A percentile compares a stretch with the other conserved stretches of the same genome.
Conservation (phyloP, 495 filamentous ascomycete genomes). For the Aspergillus bertholletiae region DNA sequence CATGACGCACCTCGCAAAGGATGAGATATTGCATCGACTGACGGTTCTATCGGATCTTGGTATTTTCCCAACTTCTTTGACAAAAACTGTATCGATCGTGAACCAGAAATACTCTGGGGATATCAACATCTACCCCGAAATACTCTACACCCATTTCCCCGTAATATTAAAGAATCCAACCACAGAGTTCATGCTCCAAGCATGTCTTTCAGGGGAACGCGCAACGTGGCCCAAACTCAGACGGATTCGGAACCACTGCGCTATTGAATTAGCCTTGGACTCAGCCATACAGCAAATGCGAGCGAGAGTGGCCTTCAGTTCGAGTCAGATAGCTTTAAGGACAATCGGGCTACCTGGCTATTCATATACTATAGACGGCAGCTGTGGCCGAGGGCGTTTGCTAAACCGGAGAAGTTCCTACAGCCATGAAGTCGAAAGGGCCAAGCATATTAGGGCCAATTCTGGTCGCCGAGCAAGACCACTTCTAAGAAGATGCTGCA, state of each 20-base stretch:
- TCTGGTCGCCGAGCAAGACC: slow-evolving; percentile 12
- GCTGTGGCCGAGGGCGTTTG: slow-evolving; percentile 17
- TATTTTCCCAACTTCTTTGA: slow-evolving; percentile 75
- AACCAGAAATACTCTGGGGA: slow-evolving; percentile 93
- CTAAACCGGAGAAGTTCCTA: slow-evolving; percentile 31
- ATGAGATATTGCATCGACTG: slow-evolving; percentile 77
- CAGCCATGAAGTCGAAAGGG: slow-evolving; percentile 29
- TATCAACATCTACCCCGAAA: slow-evolving; percentile 87
- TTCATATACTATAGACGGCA: slow-evolving; percentile 23
- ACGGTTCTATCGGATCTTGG: slow-evolving; percentile 78
- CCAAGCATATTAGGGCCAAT: slow-evolving; percentile 14
- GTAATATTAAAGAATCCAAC: slow-evolving; percentile 84
- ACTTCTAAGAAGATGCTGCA: slow-evolving; percentile 30
- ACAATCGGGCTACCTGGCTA: slow-evolving; percentile 15
- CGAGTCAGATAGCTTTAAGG: slow-evolving; percentile 60
- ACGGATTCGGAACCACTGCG: slow-evolving; percentile 75
- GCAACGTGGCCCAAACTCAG: slow-evolving; percentile 90
- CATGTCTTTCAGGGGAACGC: slow-evolving; percentile 71
- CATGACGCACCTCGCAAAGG: slow-evolving; percentile 72
- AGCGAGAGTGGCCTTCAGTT: slow-evolving; percentile 74
- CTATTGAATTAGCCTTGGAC: slow-evolving; percentile 84
- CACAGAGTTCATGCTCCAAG: slow-evolving; percentile 77
- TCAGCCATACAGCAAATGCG: slow-evolving; percentile 74
- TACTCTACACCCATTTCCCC: slow-evolving; percentile 69
- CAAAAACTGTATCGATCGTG: slow-evolving; percentile 74